Base-by-base conservation (phyloP, 371 early-diverging fungal species). In the Mortierella sp. region DNA sequence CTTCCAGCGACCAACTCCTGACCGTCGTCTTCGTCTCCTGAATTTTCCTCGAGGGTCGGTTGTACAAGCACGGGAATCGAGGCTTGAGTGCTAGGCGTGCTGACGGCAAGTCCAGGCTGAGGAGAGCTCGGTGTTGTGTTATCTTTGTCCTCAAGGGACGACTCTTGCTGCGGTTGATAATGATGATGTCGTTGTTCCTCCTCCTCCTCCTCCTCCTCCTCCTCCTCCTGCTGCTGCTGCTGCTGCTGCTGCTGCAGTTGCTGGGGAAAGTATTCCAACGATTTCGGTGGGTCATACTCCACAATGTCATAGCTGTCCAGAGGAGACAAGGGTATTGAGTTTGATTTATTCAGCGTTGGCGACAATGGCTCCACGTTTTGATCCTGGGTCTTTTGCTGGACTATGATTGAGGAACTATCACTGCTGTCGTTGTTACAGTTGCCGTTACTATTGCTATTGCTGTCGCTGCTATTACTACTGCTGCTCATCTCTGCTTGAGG, bases 21-120 rank as follows among this genome's bases (percentile, higher is more conserved):
- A 49, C 68, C 49, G 5, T 63, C 68, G 5, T 60, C 58, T 10
- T 73, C 78, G 35, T 52, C 73, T 45, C 69, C 70, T 68, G 61
- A 52, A 32, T 68, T 67, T 26, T 69, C 62, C 10, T 70, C 76
- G 39, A 70, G 49, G 18, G 47, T 62, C 10, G 63, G 63, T 12
- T 37, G 66, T 22, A 58, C 30, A 51, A 32, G 66, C 39, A 64
- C 62, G 20, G 40, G 62, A 14, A 69, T 60, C 4, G 75, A 70
- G 0, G 37, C 10, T 22, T 66, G 70, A 55, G 67, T 62, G 55
- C 66, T 62, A 2, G 66, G 55, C n/a, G 51, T 49, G 59, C 75
- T 64, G 11, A 24, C 35, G 8, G 9, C 24, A 39, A 20, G 58
- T n/a, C 18, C 58, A 5, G 11, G 51, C 1, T 43, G 43, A 20